A percentile compares a stretch with the other conserved stretches of the same genome.
Evolutionary conservation across 768 basidiomycete genomes (phyloP).

Genomic region (Fomitopsis serialis): DNA sequence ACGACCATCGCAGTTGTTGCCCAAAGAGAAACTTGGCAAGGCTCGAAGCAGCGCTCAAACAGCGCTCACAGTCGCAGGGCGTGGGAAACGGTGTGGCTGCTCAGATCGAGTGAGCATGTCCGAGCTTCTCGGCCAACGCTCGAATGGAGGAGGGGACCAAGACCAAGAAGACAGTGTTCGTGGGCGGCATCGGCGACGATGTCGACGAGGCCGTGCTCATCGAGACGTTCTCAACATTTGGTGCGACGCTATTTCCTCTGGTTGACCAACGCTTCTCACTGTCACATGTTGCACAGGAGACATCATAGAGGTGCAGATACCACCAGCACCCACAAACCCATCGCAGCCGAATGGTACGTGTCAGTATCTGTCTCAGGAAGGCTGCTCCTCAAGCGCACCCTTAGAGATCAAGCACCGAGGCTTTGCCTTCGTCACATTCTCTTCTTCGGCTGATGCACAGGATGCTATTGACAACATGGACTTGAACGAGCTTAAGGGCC

Average conservation of each 20-base stretch:
- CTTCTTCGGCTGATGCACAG: conserved; percentile 77
- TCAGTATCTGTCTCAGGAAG: background rate
- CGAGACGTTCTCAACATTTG: conserved; percentile 83
- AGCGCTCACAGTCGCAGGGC: background rate
- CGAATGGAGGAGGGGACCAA: conserved; percentile 79
- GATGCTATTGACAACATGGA: conserved; percentile 99
- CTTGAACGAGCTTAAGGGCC: conserved; percentile 79
- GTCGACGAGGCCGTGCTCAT: conserved; percentile 75
- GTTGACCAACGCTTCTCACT: background rate
- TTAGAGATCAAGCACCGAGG: conserved; percentile 85
- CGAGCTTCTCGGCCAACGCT: conserved; percentile 3
- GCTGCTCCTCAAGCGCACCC: conserved; percentile 6
- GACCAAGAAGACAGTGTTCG: conserved; percentile 81
- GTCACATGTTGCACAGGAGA: conserved; percentile 52
- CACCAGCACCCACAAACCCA: conserved; percentile 70
- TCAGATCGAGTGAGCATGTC: background rate
- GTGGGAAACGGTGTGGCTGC: conserved; percentile 6
- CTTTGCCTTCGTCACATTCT: conserved; percentile 89
- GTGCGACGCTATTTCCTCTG: conserved; percentile 36
- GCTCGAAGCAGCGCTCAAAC: no score
- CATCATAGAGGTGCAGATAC: conserved; percentile 87
- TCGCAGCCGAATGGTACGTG: conserved; percentile 52
- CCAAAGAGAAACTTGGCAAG: no score
- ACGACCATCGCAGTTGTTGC: no score
- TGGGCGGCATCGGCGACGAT: conserved; percentile 80